Conservation (phyloP, 1,284 basidiomycete genomes). For the Anthracocystis walkeri region DNA sequence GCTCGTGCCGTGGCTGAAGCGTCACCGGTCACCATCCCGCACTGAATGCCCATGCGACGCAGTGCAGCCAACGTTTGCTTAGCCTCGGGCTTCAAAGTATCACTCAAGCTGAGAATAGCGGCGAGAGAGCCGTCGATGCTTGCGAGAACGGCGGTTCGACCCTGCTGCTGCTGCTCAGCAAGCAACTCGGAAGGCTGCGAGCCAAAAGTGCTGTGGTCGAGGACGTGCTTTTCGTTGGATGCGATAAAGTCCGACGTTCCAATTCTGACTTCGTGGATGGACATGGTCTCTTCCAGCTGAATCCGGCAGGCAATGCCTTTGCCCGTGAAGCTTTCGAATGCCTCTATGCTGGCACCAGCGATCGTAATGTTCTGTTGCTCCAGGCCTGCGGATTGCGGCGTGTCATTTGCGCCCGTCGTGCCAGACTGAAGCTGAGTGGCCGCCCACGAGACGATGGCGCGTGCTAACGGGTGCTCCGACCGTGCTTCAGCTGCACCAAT, state of each 20-base stretch:
- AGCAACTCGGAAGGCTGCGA: slow-evolving; percentile 25
- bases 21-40: slow-evolving; percentile 67
- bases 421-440: slow-evolving; percentile 73
- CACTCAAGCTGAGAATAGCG: slow-evolving; percentile 58
- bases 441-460: slow-evolving; percentile 84
- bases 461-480: slow-evolving; percentile 95
- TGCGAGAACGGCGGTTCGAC: slow-evolving; percentile 63
- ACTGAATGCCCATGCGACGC: slow-evolving; percentile 60
- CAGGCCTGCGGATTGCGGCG: background rate
- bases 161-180: slow-evolving; percentile 50
- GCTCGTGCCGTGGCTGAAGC: slow-evolving; percentile 59
- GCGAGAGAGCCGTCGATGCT: slow-evolving; percentile 58
- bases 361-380: slow-evolving; percentile 14
- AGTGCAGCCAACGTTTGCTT: slow-evolving; percentile 52
- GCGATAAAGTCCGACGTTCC: slow-evolving; percentile 55
- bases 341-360: slow-evolving; percentile 72
- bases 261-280: slow-evolving; percentile 52
- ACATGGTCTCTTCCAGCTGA: slow-evolving; percentile 47
- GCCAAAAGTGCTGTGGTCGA: slow-evolving; percentile 21
- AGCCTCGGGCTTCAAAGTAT: slow-evolving; percentile 65
- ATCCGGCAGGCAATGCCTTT: slow-evolving; percentile 77
- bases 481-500: slow-evolving; percentile 86
- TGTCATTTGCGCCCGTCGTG: background rate
- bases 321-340: slow-evolving; percentile 89
- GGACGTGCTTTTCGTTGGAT: slow-evolving; percentile 15